Base-by-base conservation (phyloP, 1,284 basidiomycete genomes). In the Earliella scabrosa region DNA sequence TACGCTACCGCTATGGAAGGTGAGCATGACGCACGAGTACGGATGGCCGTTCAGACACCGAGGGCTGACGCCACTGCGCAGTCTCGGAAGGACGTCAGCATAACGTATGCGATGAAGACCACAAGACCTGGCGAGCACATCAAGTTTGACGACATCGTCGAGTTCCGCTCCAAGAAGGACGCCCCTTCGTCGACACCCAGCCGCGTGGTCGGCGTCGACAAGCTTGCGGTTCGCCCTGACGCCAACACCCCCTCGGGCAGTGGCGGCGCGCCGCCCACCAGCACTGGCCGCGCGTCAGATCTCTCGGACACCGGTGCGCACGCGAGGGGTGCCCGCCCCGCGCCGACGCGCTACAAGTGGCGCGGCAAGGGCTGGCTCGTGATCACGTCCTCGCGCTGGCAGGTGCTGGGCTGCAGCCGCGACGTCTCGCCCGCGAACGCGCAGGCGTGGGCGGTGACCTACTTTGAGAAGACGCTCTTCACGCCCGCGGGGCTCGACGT, bases 401-500 rank as follows among this genome's bases (percentile, higher is more conserved):
- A 81, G 67, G 70, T 82, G 20, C 65, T 82, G 5, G 79, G 77
- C 50, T 74, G 68, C 52, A 71, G 74, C 48, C 43, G 36, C 21
- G 71, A 71, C 26, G 26, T 40, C 27, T 46, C 48, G 35, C 46
- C 58, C 13, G 55, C n/a, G 31, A 48, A 41, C 45, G 27, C 47
- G 21, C 18, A 40, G 21, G 66, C 76, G 56, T 82, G 79, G 79
- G 76, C 74, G 18, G 75, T 80, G 10, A 82, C 78, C 10, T 82
- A 73, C 66, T 82, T 83, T 66, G 76, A 76, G 44, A 77, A 76
- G 66, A 81, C 81, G 21, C 64, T 82, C 32, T 82, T 83, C 69
- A 82, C 81, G 2, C 79, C 80, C 8, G 73, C 75, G 20, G 81
- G 81, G 2, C 65, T 82, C 31, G 81, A 83, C 61, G 70, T 83